Evolutionary conservation across 1,284 basidiomycete species (phyloP), one percentile per base, ranked within the genome.

Genomic region (Cutaneotrichosporon dermatis): DNA sequence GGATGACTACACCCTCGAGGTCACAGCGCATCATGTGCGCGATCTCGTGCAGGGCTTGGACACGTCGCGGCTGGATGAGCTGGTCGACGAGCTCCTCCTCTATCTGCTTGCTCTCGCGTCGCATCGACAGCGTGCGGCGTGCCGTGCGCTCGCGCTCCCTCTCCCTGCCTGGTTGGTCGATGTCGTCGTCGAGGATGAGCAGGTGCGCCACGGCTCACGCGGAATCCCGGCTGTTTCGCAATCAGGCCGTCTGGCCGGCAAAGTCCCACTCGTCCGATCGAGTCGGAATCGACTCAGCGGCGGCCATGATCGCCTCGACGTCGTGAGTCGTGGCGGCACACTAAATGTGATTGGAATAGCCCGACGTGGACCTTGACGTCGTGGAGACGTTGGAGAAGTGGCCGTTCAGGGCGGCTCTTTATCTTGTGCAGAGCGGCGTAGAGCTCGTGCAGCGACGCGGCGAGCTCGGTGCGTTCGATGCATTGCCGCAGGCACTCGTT

Each of bases 171-270:
- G 39, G 4, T 9, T 40, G 39, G 16, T 45, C 53, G 12, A 54
- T 55, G 34, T 70, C 66, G 16, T 73, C 70, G 4, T 76, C 68
- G 2, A 96, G 75, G 25, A 92, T 81, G 5, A 97, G 78, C 15
- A 97, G 75, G 90, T 90, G 74, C 95, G 93, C 94, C 94, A 97
- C 4, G 94, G 93, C n/a, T 86, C 82, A 97, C 63, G 58, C 73
- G 43, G 6, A 73, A 51, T 12, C 71, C 67, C 42, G 65, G 57
- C 43, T 60, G 58, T 40, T 57, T 58, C 2, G 52, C 49, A 1
- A 62, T 37, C 7, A 64, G 43, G 16, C 60, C 63, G 35, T 57
- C 53, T 4, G 60, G 3, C 60, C 58, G 2, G 58, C 52, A 8
- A 56, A 54, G 10, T 52, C 48, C 45, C 55, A 59, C 44, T 58